Evolutionary conservation across 2,329 filamentous ascomycete genomes (phyloP), one percentile per base, ranked within the genome.

Genomic region (Ceratocystiopsis minuta): DNA sequence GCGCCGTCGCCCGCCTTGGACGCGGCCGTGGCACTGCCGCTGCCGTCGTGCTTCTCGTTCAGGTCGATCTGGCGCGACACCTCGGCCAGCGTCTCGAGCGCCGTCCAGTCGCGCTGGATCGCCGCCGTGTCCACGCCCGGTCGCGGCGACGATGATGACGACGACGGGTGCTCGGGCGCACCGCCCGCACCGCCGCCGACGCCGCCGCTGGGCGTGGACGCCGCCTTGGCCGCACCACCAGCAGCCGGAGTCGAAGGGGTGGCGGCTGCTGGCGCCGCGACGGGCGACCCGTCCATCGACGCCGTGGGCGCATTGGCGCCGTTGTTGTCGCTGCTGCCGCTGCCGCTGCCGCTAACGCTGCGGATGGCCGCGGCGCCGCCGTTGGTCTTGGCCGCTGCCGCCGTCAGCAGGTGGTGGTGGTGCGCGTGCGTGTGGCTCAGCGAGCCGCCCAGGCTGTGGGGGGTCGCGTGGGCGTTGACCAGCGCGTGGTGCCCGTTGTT

Each of bases 51-150:
- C 53, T 75, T 75, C 52, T 76, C 70, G 45, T 66, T 71, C 15
- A 75, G 64, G 50, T 81, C 80, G 44, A 90, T 73, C 56, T 83
- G 82, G 40, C 84, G 72, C 39, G 86, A 92, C 0, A 87, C 86
- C 59, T 94, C 86, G 31, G 86, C 86, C 17, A 94, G 67, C 6
- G 86, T 86, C 55, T 92, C 83, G 34, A 94, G 66, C 2, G 83
- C 82, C 46, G 83, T 85, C 68, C 85, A 84, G 49, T 75, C 74
- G 49, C 59, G 58, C 43, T 58, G 57, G 34, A 56, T 54, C 44
- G 57, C 53, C 1, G 67, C 65, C 9, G 65, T 53, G 17, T 62
- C 59, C 37, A 56, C 52, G n/a, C 7, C 45, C 18, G 46, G 37
- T 4, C 40, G 37, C 1, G 45, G 38, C 14, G 48, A 34, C 1